Percentiles rank a stretch among this genome's conserved stretches.
Conservation (phyloP, 2,329 filamentous ascomycete genomes). For the Colletotrichum sojae region DNA sequence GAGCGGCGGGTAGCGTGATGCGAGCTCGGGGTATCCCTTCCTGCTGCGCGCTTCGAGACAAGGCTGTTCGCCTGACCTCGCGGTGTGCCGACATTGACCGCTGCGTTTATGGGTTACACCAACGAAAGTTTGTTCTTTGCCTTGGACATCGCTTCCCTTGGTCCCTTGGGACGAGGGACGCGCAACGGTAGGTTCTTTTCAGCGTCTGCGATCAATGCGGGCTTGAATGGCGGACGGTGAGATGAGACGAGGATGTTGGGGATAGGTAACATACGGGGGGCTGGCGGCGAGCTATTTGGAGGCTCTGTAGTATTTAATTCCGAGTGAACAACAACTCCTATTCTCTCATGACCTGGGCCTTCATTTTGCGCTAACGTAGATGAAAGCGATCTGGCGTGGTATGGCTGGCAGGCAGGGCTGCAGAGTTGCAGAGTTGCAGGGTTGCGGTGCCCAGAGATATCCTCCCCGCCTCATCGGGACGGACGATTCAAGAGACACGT, state of each 20-base stretch:
- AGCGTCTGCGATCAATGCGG: too few species aligned
- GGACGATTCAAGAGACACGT: constrained; percentile 13
- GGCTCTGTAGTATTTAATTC: too few species aligned
- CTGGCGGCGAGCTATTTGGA: too few species aligned
- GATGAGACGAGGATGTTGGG: too few species aligned
- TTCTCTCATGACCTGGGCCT: neutral
- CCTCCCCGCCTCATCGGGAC: too few species aligned
- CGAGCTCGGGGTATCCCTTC: constrained; percentile 36
- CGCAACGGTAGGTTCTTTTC: too few species aligned
- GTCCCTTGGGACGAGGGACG: too few species aligned
- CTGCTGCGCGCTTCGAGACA: constrained; percentile 23
- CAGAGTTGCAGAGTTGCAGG: neutral
- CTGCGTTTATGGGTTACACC: neutral
- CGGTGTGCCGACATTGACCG: neutral
- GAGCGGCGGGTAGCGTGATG: constrained; percentile 24
- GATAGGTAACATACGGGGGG: too few species aligned
- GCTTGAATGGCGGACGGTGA: too few species aligned
- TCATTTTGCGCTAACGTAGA: neutral
- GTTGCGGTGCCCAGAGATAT: neutral
- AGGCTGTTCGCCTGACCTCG: constrained; percentile 30
- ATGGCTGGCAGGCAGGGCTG: neutral
- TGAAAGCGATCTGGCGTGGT: neutral
- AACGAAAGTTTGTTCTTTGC: too few species aligned
- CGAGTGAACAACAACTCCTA: neutral
- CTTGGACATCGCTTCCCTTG: too few species aligned